Conservation (phyloP, 2,329 filamentous ascomycete species). For the Magnaporthiopsis rhizophila region DNA sequence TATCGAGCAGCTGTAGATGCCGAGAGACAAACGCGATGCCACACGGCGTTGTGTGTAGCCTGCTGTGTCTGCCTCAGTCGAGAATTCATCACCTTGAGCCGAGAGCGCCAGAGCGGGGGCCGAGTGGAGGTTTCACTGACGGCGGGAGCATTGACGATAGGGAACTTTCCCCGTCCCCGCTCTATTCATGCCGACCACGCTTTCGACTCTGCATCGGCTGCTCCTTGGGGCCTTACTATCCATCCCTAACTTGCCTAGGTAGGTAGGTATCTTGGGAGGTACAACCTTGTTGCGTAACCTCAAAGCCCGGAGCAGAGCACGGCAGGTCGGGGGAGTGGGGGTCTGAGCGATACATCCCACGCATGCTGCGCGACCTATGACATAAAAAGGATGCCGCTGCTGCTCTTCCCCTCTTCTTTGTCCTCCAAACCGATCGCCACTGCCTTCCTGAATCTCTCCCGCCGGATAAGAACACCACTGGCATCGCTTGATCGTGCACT, state of each 20-base stretch:
- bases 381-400: neutral
- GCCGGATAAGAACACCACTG: neutral
- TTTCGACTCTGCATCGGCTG: no score
- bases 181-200: no score
- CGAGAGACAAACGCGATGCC: neutral
- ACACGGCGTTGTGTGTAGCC: neutral
- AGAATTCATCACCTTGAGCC: no score
- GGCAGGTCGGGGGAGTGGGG: neutral
- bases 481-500: neutral
- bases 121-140: neutral
- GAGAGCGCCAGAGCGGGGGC: neutral
- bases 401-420: neutral
- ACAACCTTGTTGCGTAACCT: neutral
- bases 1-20: neutral
- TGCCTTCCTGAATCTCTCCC: neutral
- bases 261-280: neutral
- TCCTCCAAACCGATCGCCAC: neutral
- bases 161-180: neutral
- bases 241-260: neutral
- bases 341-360: neutral
- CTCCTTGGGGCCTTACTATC: no score
- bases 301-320: no score
- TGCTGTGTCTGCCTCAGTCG: neutral
- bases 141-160: neutral
- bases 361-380: neutral